Conservation (phyloP, 1,139 yeast species). For the Candida sojae region DNA sequence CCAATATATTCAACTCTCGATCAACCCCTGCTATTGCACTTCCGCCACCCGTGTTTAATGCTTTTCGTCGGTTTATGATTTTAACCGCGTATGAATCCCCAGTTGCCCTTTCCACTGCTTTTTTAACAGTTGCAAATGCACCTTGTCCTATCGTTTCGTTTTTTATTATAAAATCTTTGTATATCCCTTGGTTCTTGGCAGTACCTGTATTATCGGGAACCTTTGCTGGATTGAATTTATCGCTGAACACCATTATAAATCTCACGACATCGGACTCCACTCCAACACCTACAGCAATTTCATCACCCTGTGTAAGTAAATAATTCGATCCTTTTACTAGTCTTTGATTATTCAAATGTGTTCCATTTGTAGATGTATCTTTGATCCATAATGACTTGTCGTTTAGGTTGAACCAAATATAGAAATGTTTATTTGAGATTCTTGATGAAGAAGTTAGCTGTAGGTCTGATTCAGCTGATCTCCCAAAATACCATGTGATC, state of each 20-base stretch:
- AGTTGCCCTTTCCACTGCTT: conserved; percentile 81
- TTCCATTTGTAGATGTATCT: conserved; percentile 86
- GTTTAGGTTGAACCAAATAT: conserved; percentile 58
- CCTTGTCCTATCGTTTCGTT: conserved; percentile 92
- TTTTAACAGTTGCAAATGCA: conserved; percentile 93
- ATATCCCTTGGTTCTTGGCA: conserved; percentile 50
- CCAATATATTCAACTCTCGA: conserved; percentile 79
- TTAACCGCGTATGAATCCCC: conserved; percentile 90
- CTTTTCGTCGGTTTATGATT: conserved; percentile 79
- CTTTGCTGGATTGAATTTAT: conserved; percentile 39
- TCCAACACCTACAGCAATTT: conserved; percentile 87
- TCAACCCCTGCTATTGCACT: conserved; percentile 64
- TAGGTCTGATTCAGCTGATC: conserved; percentile 68
- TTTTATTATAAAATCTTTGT: conserved; percentile 73
- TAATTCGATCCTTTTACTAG: conserved; percentile 81
- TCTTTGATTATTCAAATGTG: conserved; percentile 74
- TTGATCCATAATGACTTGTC: conserved; percentile 63
- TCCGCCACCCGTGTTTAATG: conserved; percentile 71
- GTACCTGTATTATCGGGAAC: conserved; percentile 21
- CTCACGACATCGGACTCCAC: conserved; percentile 74
- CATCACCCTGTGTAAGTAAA: conserved; percentile 88
- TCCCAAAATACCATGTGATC: conserved; percentile 75
- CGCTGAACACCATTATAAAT: conserved; percentile 67
- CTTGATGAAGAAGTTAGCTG: conserved; percentile 64
- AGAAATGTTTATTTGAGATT: conserved; percentile 77